Conservation (phyloP, 2,329 filamentous ascomycete species). For the Lachnellula arida region DNA sequence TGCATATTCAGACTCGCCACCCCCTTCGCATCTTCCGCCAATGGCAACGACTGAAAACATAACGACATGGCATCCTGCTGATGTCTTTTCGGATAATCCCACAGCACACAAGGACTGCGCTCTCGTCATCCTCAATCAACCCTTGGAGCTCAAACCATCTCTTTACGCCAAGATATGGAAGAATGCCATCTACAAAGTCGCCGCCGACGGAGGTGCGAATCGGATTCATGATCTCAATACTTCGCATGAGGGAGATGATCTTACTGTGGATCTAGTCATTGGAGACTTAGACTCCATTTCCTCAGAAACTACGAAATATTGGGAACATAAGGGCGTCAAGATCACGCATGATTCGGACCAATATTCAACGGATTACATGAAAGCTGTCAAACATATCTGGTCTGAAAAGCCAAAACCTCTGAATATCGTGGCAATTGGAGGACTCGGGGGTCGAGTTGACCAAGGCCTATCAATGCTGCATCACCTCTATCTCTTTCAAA, state of each 20-base stretch:
- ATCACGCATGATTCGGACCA: slow-evolving; percentile 74
- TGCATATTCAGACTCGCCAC: background rate
- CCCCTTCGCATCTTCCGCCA: background rate
- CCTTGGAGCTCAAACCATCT: slow-evolving; percentile 41
- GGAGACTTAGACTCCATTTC: slow-evolving; percentile 87
- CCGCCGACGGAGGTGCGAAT: slow-evolving; percentile 90
- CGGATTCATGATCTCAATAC: slow-evolving; percentile 48
- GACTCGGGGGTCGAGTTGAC: slow-evolving; percentile 85
- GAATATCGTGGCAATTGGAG: slow-evolving; percentile 77
- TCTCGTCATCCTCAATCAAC: slow-evolving; percentile 58
- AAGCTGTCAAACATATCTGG: slow-evolving; percentile 61
- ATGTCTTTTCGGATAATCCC: slow-evolving; percentile 24
- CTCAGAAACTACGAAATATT: slow-evolving; percentile 50
- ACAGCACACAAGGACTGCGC: slow-evolving; percentile 36
- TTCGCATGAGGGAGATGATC: slow-evolving; percentile 38
- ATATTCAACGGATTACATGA: slow-evolving; percentile 86
- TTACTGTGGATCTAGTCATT: slow-evolving; percentile 67
- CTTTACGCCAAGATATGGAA: slow-evolving; percentile 29
- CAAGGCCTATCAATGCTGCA: slow-evolving; percentile 88
- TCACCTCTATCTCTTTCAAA: slow-evolving; percentile 67
- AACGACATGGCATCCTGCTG: slow-evolving; percentile 34
- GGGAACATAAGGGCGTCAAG: slow-evolving; percentile 42
- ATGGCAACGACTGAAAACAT: background rate
- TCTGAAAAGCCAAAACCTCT: slow-evolving; percentile 30
- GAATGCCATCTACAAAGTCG: slow-evolving; percentile 52